Conservation (phyloP, 495 filamentous ascomycete species). For the Daldinia childiae region DNA sequence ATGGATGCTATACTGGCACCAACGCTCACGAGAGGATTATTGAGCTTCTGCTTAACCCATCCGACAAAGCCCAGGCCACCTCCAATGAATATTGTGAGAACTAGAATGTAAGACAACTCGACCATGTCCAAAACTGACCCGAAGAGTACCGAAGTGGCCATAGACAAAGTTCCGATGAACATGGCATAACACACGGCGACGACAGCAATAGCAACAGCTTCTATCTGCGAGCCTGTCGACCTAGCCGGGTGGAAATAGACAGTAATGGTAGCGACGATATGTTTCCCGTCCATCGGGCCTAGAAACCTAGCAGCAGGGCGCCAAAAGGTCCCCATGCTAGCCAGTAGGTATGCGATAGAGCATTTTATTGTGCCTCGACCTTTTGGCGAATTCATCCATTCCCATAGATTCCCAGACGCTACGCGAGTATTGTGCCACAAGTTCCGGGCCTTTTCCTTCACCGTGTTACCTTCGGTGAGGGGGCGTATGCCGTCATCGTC, state of each 20-base stretch:
- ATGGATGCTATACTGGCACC: slow-evolving; percentile 91
- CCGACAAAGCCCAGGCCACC: slow-evolving; percentile 90
- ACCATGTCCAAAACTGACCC: slow-evolving; percentile 70
- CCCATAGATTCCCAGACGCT: slow-evolving; percentile 40
- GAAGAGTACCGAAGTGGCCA: slow-evolving; percentile 84
- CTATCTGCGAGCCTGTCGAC: slow-evolving; percentile 87
- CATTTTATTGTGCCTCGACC: slow-evolving; percentile 89
- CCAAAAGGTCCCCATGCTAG: slow-evolving; percentile 87
- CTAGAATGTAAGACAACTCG: slow-evolving; percentile 78
- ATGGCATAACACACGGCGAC: slow-evolving; percentile 85
- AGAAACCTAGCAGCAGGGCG: slow-evolving; percentile 74
- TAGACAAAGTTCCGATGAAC: slow-evolving; percentile 82
- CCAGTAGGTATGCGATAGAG: slow-evolving; percentile 89
- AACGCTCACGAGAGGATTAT: slow-evolving; percentile 88
- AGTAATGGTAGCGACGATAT: slow-evolving; percentile 90
- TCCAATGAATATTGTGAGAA: slow-evolving; percentile 87
- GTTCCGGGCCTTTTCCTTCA: slow-evolving; percentile 40
- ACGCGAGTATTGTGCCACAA: slow-evolving; percentile 42
- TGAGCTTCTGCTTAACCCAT: slow-evolving; percentile 89
- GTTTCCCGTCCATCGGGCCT: slow-evolving; percentile 92
- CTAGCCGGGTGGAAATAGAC: slow-evolving; percentile 98
- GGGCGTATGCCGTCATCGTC: slow-evolving; percentile 41
- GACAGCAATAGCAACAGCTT: slow-evolving; percentile 84
- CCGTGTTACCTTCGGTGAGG: slow-evolving; percentile 40
- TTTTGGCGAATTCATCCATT: slow-evolving; percentile 60